Evolutionary conservation across 192 early-diverging fungal genomes (phyloP).

Genomic region (Coemansia sp.): DNA sequence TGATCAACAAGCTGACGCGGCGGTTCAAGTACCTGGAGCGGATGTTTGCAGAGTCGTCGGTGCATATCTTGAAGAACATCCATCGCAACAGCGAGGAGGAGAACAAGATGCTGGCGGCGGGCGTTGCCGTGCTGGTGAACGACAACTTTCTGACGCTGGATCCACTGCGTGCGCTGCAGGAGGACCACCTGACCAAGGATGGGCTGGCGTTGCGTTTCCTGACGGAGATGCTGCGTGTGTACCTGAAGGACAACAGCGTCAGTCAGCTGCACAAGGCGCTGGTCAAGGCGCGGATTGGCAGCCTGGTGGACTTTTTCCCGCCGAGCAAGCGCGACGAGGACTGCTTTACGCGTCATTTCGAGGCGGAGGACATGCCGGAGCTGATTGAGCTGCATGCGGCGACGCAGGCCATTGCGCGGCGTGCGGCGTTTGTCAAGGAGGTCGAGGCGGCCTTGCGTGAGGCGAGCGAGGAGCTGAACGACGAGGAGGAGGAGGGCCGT

Average conservation of each 20-base stretch:
- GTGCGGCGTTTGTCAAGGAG: conserved; percentile 57
- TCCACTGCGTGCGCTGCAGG: conserved; percentile 71
- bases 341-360: conserved; percentile 85
- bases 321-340: conserved; percentile 84
- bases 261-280: conserved; percentile 71
- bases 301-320: conserved; percentile 87
- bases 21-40: conserved; percentile 92
- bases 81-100: conserved; percentile 82
- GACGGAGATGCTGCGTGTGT: conserved; percentile 76
- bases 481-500: conserved; percentile 4
- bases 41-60: conserved; percentile 76
- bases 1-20: conserved; percentile 86
- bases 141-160: conserved; percentile 62
- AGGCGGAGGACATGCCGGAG: conserved; percentile 85
- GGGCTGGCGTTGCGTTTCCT: conserved; percentile 77
- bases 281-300: conserved; percentile 58
- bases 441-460: conserved; percentile 59
- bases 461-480: conserved; percentile 7
- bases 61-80: conserved; percentile 80
- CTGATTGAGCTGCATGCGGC: conserved; percentile 76
- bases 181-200: conserved; percentile 94
- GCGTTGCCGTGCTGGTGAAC: conserved; percentile 68
- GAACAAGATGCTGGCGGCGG: conserved; percentile 70
- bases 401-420: conserved; percentile 60
- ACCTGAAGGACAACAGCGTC: conserved; percentile 67